phyloP scores from a whole-genome alignment of 2,329 filamentous ascomycete genomes.

The Venturia nashicola region DNA sequence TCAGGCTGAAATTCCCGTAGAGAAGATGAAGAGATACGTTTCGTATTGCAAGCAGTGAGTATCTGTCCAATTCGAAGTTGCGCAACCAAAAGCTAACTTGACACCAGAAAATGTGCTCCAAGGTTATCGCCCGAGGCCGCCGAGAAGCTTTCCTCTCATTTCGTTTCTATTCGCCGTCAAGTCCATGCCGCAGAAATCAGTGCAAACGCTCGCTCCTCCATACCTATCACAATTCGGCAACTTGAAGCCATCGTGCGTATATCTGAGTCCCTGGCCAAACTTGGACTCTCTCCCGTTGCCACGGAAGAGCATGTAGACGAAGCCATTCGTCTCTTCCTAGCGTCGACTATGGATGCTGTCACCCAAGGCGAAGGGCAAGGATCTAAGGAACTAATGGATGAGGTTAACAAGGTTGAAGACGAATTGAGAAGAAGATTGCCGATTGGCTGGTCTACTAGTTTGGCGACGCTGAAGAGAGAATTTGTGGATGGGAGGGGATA shows the following conservation, averaged over 20 bases:
- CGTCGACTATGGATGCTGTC: slow-evolving; percentile 95
- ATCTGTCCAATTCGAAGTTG: background rate
- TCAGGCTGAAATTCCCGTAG: slow-evolving; percentile 81
- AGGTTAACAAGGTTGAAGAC: slow-evolving; percentile 74
- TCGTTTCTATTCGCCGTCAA: slow-evolving; percentile 89
- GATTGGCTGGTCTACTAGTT: slow-evolving; percentile 88
- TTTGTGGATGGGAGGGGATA: slow-evolving; percentile 89
- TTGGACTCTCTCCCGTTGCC: slow-evolving; percentile 73
- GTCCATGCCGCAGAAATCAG: slow-evolving; percentile 85
- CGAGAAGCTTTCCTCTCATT: slow-evolving; percentile 93
- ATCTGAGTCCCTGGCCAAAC: slow-evolving; percentile 87
- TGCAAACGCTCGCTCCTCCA: slow-evolving; percentile 79
- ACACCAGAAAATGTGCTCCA: slow-evolving; percentile 69
- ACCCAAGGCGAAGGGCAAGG: slow-evolving; percentile 71
- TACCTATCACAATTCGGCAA: slow-evolving; percentile 95
- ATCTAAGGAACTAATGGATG: slow-evolving; percentile 81
- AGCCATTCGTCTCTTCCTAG: slow-evolving; percentile 91
- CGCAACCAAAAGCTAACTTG: slow-evolving; percentile 20
- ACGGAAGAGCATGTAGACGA: slow-evolving; percentile 91
- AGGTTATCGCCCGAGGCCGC: slow-evolving; percentile 81
- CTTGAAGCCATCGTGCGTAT: slow-evolving; percentile 96
- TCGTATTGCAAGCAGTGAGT: slow-evolving; percentile 90
- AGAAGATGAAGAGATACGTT: slow-evolving; percentile 95
- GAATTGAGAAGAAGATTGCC: slow-evolving; percentile 79
- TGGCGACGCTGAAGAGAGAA: slow-evolving; percentile 75